Conservation (phyloP, 1,284 basidiomycete genomes). For the Fomes fomentarius region DNA sequence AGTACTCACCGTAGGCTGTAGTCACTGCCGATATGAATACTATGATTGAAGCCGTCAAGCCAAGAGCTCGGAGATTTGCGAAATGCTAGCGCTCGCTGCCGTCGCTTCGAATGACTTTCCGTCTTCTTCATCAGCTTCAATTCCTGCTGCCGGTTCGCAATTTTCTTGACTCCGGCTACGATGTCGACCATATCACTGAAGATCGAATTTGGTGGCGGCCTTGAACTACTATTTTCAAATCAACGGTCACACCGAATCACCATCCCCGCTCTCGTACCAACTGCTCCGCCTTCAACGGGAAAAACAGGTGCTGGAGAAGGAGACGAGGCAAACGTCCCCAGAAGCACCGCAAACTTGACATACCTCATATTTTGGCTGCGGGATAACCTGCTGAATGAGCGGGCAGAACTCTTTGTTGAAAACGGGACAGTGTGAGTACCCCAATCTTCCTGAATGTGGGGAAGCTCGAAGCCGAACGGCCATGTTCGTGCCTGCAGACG, state of each 20-base stretch:
- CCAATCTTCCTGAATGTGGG: background rate
- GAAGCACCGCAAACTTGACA: slow-evolving; percentile 65
- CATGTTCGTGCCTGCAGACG: slow-evolving; percentile 58
- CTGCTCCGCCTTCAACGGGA: background rate
- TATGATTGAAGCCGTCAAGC: too few relatives aligned
- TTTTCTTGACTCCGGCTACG: background rate
- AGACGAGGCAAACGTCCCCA: slow-evolving; percentile 28
- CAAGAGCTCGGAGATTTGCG: background rate
- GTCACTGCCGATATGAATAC: too few relatives aligned
- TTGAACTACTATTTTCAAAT: slow-evolving; percentile 82
- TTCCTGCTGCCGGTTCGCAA: background rate
- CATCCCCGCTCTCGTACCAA: slow-evolving; percentile 54
- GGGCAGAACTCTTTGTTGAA: slow-evolving; percentile 91
- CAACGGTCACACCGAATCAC: slow-evolving; percentile 62
- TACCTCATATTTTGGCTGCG: slow-evolving; percentile 84
- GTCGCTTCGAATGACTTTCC: background rate
- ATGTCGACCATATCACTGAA: slow-evolving; percentile 42
- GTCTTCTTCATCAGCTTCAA: background rate
- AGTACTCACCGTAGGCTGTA: too few relatives aligned
- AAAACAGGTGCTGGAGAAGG: too few relatives aligned
- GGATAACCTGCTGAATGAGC: slow-evolving; percentile 80
- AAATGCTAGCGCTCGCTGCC: background rate
- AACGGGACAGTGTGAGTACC: slow-evolving; percentile 82
- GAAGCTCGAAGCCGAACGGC: background rate
- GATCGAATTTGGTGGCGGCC: slow-evolving; percentile 79